Evolutionary conservation across 2,329 filamentous ascomycete genomes (phyloP).

Genomic region (Ceratocystis eucalypticola): DNA sequence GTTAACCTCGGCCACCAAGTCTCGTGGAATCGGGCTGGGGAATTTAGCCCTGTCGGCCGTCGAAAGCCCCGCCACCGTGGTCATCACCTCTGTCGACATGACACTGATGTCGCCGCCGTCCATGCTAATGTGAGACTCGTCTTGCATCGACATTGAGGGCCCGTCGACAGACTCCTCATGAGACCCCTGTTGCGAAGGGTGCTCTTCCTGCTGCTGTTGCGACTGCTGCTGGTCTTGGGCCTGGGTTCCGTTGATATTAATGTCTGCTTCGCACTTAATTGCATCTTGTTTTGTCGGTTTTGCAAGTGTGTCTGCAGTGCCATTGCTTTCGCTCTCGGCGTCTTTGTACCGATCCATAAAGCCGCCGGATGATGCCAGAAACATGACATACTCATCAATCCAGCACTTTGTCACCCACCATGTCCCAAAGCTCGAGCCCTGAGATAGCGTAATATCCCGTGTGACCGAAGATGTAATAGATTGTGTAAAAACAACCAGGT

Average conservation of each 20-base stretch:
- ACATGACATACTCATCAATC: constrained; percentile 85
- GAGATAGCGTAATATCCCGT: constrained; percentile 65
- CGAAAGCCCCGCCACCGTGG: background rate
- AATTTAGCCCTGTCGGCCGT: constrained; percentile 33
- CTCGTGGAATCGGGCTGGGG: constrained; percentile 25
- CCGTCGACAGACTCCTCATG: background rate
- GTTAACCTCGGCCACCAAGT: constrained; percentile 14
- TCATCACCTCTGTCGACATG: constrained; percentile 8
- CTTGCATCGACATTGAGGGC: background rate
- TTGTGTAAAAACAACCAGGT: constrained; percentile 64
- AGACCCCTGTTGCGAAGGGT: background rate
- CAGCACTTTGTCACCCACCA: constrained; percentile 96
- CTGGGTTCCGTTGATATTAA: background rate
- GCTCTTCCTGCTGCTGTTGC: background rate
- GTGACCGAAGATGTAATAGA: constrained; percentile 63
- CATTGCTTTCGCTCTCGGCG: constrained; percentile 21
- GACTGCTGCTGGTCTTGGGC: background rate
- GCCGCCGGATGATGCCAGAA: constrained; percentile 78
- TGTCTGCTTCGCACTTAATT: background rate
- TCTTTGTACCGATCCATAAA: constrained; percentile 52
- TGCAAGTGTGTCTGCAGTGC: background rate
- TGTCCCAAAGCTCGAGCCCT: constrained; percentile 69
- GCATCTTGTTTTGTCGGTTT: background rate
- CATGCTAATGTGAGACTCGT: constrained; percentile 8
- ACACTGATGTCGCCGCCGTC: constrained; percentile 25